These are phyloP conservation scores for Phoenix roebelenii DNA, from an alignment of 176 grass and related monocot species.

Conservation along the genomic window DNA sequence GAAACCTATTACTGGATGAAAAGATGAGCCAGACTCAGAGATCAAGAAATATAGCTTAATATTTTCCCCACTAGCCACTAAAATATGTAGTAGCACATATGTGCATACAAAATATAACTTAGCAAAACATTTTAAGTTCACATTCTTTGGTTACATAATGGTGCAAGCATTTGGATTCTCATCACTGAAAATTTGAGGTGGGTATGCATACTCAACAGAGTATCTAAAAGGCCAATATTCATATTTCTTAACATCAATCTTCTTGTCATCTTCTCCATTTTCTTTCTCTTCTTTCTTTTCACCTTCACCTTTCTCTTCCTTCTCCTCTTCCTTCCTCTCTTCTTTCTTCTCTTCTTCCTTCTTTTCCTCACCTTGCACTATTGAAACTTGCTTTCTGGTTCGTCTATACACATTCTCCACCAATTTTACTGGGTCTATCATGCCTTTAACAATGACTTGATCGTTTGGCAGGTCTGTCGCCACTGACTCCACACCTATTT, in stretches of 20 bases:
- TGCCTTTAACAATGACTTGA: slow-evolving; percentile 44
- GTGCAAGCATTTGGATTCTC: background rate
- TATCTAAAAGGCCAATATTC: slow-evolving; percentile 29
- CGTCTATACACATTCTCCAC: slow-evolving; percentile 35
- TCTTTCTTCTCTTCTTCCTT: slow-evolving; percentile 18
- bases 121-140: too few species aligned
- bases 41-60: too few species aligned
- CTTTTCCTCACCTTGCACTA: slow-evolving; percentile 34
- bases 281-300: slow-evolving; percentile 16
- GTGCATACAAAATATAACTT: too few species aligned
- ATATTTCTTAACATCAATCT: slow-evolving; percentile 22
- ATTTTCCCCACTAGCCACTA: too few species aligned
- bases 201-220: slow-evolving; percentile 28
- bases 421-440: slow-evolving; percentile 32
- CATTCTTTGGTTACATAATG: background rate
- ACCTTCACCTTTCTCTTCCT: slow-evolving; percentile 27
- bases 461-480: slow-evolving; percentile 32
- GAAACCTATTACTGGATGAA: too few species aligned
- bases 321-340: slow-evolving; percentile 9
- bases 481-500: slow-evolving; percentile 43
- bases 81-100: too few species aligned
- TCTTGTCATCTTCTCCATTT: background rate
- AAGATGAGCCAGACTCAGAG: too few species aligned
- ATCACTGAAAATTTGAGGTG: slow-evolving; percentile 9
- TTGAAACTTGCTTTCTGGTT: slow-evolving; percentile 35